phyloP scores from a whole-genome alignment of 352 stramenopile species.

The Phytophthora citrophthora region DNA sequence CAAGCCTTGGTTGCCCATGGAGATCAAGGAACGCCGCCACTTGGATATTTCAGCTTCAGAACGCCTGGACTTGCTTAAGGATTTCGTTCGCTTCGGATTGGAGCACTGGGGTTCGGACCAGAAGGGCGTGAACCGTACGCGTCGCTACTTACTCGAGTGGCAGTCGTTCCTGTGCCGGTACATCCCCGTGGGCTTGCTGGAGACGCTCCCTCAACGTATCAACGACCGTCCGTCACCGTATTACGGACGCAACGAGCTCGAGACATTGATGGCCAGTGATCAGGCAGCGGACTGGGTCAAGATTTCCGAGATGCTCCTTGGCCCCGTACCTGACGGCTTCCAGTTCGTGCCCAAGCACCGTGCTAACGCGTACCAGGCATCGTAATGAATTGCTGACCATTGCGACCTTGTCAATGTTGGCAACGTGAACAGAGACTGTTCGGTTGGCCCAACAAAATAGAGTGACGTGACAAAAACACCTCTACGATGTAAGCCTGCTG shows the following conservation, averaged over 20 bases:
- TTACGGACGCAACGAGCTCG: constrained; percentile 95
- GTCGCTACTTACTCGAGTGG: constrained; percentile 99
- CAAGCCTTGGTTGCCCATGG: constrained; percentile 99
- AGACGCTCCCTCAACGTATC: constrained; percentile 96
- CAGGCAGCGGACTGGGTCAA: constrained; percentile 98
- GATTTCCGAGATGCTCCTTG: constrained; percentile 99
- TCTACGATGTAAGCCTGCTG: no score
- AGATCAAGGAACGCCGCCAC: constrained; percentile 98
- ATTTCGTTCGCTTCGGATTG: constrained; percentile 97
- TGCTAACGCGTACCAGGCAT: constrained; percentile 91
- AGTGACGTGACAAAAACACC: no score
- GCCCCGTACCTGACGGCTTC: constrained; percentile 91
- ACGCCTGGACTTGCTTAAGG: constrained; percentile 96
- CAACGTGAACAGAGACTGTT: background rate
- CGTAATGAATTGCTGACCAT: constrained; percentile 13
- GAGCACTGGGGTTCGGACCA: constrained; percentile 99
- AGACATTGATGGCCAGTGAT: constrained; percentile 97
- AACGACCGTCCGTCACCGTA: constrained; percentile 96
- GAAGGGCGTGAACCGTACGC: constrained; percentile 97
- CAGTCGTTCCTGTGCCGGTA: constrained; percentile 98
- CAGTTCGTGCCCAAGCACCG: constrained; percentile 99
- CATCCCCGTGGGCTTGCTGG: constrained; percentile 97
- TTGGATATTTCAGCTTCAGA: constrained; percentile 98
- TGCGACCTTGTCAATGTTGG: background rate
- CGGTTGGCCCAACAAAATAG: no score